phyloP scores from a whole-genome alignment of 306 rosid genomes.

The Notholithocarpus densiflorus region DNA sequence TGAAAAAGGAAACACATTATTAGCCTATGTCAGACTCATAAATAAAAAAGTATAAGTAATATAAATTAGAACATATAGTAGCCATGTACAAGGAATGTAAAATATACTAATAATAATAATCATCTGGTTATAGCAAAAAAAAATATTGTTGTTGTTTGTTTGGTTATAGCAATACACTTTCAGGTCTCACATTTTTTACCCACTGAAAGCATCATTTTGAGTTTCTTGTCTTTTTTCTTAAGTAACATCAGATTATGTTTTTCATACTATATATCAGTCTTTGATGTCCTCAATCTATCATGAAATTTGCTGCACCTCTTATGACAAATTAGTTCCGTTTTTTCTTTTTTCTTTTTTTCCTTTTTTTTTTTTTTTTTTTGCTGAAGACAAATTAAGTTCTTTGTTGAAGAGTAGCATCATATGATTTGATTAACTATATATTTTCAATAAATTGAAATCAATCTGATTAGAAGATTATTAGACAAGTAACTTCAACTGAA shows the following conservation, averaged over 20 bases:
- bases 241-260: background rate
- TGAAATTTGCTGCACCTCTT: background rate
- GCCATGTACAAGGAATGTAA: background rate
- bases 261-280: background rate
- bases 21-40: slow-evolving; percentile 21
- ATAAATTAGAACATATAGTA: background rate
- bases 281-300: background rate
- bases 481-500: background rate
- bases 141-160: slow-evolving; percentile 2
- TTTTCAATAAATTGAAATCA: background rate
- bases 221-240: background rate
- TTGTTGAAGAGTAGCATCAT: background rate
- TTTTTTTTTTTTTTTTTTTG: too few species aligned
- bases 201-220: background rate
- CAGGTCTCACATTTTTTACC: background rate
- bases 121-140: background rate
- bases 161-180: background rate
- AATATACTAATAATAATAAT: background rate
- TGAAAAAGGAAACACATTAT: slow-evolving; percentile 39
- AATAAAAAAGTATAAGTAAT: background rate
- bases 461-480: background rate
- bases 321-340: background rate
- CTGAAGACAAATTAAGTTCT: background rate
- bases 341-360: too few species aligned
- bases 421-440: background rate